phyloP scores from a whole-genome alignment of 2,329 filamentous ascomycete genomes.

The Pestalotiopsis sp. region DNA sequence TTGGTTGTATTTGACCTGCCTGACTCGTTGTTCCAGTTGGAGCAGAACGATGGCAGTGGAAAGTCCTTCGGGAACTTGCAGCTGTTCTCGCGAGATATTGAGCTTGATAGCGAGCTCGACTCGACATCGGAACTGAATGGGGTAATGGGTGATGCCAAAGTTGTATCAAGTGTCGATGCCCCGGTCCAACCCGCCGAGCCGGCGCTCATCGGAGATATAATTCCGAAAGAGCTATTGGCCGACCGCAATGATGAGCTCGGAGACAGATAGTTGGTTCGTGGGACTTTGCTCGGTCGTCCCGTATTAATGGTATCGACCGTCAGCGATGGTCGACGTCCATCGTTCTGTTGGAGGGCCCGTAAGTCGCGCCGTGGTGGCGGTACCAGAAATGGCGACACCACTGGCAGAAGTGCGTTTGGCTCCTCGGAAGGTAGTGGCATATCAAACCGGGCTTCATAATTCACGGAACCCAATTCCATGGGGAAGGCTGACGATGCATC shows the following conservation, averaged over 20 bases:
- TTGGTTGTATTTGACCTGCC: slow-evolving; percentile 2
- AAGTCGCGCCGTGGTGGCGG: neutral
- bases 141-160: slow-evolving; percentile 48
- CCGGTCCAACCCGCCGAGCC: slow-evolving; percentile 40
- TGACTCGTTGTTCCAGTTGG: slow-evolving; percentile 17
- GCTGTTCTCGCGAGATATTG: slow-evolving; percentile 17
- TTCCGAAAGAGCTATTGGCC: slow-evolving; percentile 40
- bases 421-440: neutral
- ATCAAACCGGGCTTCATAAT: slow-evolving; percentile 22
- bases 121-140: slow-evolving; percentile 34
- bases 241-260: slow-evolving; percentile 36
- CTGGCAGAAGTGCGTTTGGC: neutral
- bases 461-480: slow-evolving; percentile 29
- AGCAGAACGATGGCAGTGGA: slow-evolving; percentile 24
- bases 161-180: slow-evolving; percentile 42
- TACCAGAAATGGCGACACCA: neutral
- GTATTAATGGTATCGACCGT: slow-evolving; percentile 30
- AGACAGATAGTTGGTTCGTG: slow-evolving; percentile 27
- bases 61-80: slow-evolving; percentile 24
- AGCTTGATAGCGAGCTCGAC: slow-evolving; percentile 27
- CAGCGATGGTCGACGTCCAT: slow-evolving; percentile 28
- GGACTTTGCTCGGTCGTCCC: slow-evolving; percentile 28
- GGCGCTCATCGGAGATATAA: slow-evolving; percentile 51
- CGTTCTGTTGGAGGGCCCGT: neutral
- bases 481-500: slow-evolving; percentile 47